Percentiles rank a stretch among this genome's conserved stretches.
Conservation (phyloP, 192 early-diverging fungal species). For the Entomortierella chlamydospora region DNA sequence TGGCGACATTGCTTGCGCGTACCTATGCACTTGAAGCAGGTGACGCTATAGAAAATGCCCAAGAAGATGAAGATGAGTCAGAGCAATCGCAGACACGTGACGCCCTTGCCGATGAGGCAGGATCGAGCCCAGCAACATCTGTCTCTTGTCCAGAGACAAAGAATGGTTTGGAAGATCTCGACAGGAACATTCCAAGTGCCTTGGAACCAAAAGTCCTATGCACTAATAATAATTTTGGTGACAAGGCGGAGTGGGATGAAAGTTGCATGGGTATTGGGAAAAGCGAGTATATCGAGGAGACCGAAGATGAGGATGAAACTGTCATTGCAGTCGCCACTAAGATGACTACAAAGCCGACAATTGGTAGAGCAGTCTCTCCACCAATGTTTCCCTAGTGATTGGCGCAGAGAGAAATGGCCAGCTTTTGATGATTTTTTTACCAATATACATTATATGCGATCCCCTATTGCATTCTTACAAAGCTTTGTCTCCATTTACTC, state of each 20-base stretch:
- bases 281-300: not conserved
- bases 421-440: too few relatives aligned
- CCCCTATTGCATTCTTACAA: too few relatives aligned
- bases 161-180: not conserved
- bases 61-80: slow-evolving; percentile 31
- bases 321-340: slow-evolving; percentile 20
- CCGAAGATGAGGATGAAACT: slow-evolving; percentile 1
- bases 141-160: not conserved
- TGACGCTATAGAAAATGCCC: slow-evolving; percentile 8
- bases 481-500: too few relatives aligned
- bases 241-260: not conserved
- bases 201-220: not conserved
- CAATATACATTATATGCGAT: too few relatives aligned
- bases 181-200: not conserved
- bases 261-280: not conserved
- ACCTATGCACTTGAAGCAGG: slow-evolving; percentile 42
- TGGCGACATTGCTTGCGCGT: slow-evolving; percentile 23
- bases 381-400: not conserved
- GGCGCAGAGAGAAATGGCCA: too few relatives aligned
- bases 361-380: not conserved
- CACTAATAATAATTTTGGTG: not conserved
- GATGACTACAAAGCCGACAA: slow-evolving; percentile 3
- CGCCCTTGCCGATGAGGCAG: not conserved
- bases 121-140: not conserved
- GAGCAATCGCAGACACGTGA: not conserved